Conservation (phyloP, 306 rosid species). For the Gleditsia sinensis region DNA sequence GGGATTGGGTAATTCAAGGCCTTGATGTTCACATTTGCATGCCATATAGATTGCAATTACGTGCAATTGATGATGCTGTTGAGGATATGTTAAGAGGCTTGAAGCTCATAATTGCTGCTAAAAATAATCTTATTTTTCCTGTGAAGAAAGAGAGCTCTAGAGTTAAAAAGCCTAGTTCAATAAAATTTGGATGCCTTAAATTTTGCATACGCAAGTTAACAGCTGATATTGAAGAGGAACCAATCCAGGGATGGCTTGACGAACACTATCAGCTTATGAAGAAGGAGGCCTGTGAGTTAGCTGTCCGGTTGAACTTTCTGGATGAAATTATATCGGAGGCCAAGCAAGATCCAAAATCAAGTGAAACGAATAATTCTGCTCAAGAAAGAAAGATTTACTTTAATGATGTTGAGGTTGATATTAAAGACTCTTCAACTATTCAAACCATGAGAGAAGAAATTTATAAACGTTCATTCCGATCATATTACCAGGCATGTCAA, state of each 20-base stretch:
- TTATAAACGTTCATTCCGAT: conserved; percentile 73
- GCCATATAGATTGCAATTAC: conserved; percentile 94
- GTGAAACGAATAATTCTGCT: conserved; percentile 56
- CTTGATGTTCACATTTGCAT: conserved; percentile 87
- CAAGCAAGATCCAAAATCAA: conserved; percentile 54
- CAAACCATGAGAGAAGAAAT: conserved; percentile 70
- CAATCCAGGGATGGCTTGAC: conserved; percentile 99
- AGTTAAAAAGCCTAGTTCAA: conserved; percentile 66
- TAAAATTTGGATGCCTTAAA: conserved; percentile 81
- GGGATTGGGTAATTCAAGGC: conserved; percentile 99
- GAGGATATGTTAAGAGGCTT: conserved; percentile 94
- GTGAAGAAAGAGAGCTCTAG: conserved; percentile 70
- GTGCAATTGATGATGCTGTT: conserved; percentile 91
- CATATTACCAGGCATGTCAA: conserved; percentile 89
- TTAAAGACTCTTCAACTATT: conserved; percentile 60
- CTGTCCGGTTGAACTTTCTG: conserved; percentile 80
- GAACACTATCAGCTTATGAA: conserved; percentile 87
- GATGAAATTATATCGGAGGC: conserved; percentile 69
- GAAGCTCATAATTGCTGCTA: conserved; percentile 83
- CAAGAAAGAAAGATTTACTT: conserved; percentile 58
- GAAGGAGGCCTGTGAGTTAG: conserved; percentile 91
- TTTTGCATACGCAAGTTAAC: conserved; percentile 82
- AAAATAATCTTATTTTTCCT: conserved; percentile 79
- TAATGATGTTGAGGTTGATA: conserved; percentile 73
- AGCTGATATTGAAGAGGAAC: conserved; percentile 96